A percentile compares a stretch with the other conserved stretches of the same genome.
Evolutionary conservation across 2,329 filamentous ascomycete species (phyloP).

Genomic region (Capronia coronata): DNA sequence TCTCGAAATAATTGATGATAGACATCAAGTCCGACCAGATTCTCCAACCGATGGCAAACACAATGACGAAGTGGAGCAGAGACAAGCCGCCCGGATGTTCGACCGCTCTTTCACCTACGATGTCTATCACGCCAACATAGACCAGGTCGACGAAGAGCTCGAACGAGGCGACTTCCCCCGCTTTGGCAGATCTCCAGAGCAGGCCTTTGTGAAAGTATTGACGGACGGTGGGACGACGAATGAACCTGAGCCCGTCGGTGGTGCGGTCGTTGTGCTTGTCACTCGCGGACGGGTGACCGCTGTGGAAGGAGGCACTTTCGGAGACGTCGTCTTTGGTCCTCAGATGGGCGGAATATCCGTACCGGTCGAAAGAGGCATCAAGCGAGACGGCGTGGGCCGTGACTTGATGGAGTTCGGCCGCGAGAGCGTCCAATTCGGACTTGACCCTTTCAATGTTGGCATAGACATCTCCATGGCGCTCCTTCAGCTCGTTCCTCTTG

Average conservation of each 20-base stretch:
- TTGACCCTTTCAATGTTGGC: slow-evolving; percentile 54
- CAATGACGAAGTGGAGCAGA: slow-evolving; percentile 55
- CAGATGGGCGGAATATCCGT: slow-evolving; percentile 56
- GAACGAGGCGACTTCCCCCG: slow-evolving; percentile 57
- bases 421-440: slow-evolving; percentile 48
- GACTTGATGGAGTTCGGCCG: slow-evolving; percentile 49
- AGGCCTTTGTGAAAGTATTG: slow-evolving; percentile 63
- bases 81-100: slow-evolving; percentile 48
- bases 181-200: slow-evolving; percentile 54
- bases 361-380: slow-evolving; percentile 57
- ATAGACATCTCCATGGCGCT: slow-evolving; percentile 47
- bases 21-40: slow-evolving; percentile 16
- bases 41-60: slow-evolving; percentile 47
- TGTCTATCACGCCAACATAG: slow-evolving; percentile 59
- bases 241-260: slow-evolving; percentile 48
- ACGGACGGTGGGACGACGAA: slow-evolving; percentile 54
- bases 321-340: slow-evolving; percentile 41
- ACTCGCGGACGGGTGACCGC: slow-evolving; percentile 25
- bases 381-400: slow-evolving; percentile 50
- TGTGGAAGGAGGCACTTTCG: slow-evolving; percentile 23
- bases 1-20: slow-evolving; percentile 7
- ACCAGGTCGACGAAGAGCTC: slow-evolving; percentile 62
- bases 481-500: slow-evolving; percentile 43
- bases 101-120: slow-evolving; percentile 56
- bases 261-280: slow-evolving; percentile 28